Evolutionary conservation across 257 asterid genomes (phyloP), one percentile per base, ranked within the genome.

Genomic region (Solanum rostratum): DNA sequence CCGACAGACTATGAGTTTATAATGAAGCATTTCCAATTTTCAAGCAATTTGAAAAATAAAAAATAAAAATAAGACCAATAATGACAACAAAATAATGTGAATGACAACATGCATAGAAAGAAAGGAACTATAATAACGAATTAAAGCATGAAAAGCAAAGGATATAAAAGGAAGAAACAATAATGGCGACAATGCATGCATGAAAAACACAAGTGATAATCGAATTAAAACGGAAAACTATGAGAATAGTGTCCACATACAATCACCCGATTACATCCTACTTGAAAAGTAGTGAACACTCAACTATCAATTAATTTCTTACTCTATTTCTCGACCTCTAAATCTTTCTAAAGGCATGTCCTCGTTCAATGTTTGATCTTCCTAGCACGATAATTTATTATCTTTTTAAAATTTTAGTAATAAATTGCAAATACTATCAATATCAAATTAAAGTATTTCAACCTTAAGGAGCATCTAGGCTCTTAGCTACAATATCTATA

Each of bases 1-100:
- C 0, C 11, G 3, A 4, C 3, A 4, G 9, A n/a, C 0, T 14
- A 3, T 1, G 1, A 1, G 0, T 3, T 57, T 57, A 57, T 20
- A 57, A 3, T 57, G n/a, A 0, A 57, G 0, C 3, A n/a, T 57
- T n/a, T 57, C n/a, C 30, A 57, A n/a, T 57, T 57, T 57, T 57
- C 30, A 57, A 57, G 7, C 10, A 20, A 57, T 57, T 57, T 57
- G 15, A 57, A 20, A 57, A 9, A 3, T 2, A 10, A n/a, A n/a
- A 0, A 9, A 57, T 1, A 5, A 13, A n/a, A 3, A 18, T 1
- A 1, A 57, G 6, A 57, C 1, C 22, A 9, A 2, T 57, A 57
- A 10, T 3, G 4, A 20, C 63, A 57, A 57, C 13, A 20, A 57
- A 57, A 20, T 57, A 20, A 4, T 1, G 6, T 8, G 63, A 55